Evolutionary conservation across 495 filamentous ascomycete species (phyloP).

Genomic region (Umbilicaria muhlenbergii): DNA sequence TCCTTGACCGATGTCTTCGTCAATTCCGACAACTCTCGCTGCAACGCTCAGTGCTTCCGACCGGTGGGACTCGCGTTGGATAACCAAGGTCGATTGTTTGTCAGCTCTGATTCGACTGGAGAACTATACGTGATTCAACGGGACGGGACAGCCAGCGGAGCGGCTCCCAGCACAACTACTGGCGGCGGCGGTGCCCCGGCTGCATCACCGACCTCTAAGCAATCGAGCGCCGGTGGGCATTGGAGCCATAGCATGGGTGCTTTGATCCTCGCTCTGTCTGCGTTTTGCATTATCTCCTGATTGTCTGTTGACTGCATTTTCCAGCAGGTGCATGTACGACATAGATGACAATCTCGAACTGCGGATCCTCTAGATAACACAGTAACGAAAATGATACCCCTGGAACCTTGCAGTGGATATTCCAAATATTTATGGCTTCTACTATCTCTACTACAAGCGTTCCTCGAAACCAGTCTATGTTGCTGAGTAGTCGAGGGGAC

Average conservation of each 20-base stretch:
- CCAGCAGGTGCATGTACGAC: too few relatives aligned
- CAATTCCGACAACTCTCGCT: constrained; percentile 27
- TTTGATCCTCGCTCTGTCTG: neutral
- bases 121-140: constrained; percentile 37
- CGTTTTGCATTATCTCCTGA: neutral
- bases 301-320: neutral
- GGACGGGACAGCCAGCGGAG: constrained; percentile 7
- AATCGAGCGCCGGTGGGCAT: neutral
- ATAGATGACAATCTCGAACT: too few relatives aligned
- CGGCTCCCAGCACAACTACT: neutral
- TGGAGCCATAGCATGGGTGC: neutral
- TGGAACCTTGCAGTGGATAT: too few relatives aligned
- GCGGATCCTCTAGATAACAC: too few relatives aligned
- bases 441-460: too few relatives aligned
- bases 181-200: neutral
- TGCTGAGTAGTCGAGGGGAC: too few relatives aligned
- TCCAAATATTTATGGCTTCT: too few relatives aligned
- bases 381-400: too few relatives aligned
- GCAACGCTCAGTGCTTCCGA: constrained; percentile 35
- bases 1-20: constrained; percentile 32
- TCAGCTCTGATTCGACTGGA: constrained; percentile 40
- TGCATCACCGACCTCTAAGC: neutral
- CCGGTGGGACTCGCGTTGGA: constrained; percentile 41
- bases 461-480: too few relatives aligned
- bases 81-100: constrained; percentile 29